Percentiles rank a stretch among this genome's conserved stretches.
Evolutionary conservation across 495 filamentous ascomycete genomes (phyloP).

Genomic region (Aspergillus avenaceus): DNA sequence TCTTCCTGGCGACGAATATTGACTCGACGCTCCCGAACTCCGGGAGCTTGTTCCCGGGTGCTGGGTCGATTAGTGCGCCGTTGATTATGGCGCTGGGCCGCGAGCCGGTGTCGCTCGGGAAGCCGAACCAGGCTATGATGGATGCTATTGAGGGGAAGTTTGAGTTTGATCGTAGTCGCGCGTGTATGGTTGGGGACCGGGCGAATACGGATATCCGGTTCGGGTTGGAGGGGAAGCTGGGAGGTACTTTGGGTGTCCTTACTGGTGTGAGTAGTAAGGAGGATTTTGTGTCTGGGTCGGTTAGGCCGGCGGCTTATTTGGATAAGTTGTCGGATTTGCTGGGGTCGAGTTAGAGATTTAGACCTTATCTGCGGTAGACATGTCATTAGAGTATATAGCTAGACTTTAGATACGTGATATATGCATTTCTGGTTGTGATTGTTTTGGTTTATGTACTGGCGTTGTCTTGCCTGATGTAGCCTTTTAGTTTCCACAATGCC

Average conservation of each 20-base stretch:
- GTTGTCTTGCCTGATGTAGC: slow-evolving; percentile 40
- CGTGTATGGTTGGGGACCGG: slow-evolving; percentile 96
- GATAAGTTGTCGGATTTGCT: slow-evolving; percentile 78
- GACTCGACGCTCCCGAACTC: slow-evolving; percentile 83
- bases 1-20: slow-evolving; percentile 89
- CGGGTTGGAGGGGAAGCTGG: slow-evolving; percentile 83
- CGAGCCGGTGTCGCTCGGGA: slow-evolving; percentile 76
- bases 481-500: slow-evolving; percentile 65
- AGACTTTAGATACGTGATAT: neutral
- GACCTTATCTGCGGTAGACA: neutral
- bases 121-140: slow-evolving; percentile 99
- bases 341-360: slow-evolving; percentile 12
- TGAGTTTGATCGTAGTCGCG: slow-evolving; percentile 71
- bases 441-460: neutral
- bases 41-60: slow-evolving; percentile 82
- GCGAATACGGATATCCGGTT: slow-evolving; percentile 96
- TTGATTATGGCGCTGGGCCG: slow-evolving; percentile 68
- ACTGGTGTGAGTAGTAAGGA: slow-evolving; percentile 83
- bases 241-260: slow-evolving; percentile 86
- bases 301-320: slow-evolving; percentile 73
- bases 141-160: slow-evolving; percentile 97
- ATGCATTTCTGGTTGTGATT: neutral
- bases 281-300: slow-evolving; percentile 68
- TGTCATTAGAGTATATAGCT: slow-evolving; percentile 6
- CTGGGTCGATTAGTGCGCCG: slow-evolving; percentile 76